A percentile compares a stretch with the other conserved stretches of the same genome.
Evolutionary conservation across 805 yeast species (phyloP).

Genomic region (Candida hispaniensis): DNA sequence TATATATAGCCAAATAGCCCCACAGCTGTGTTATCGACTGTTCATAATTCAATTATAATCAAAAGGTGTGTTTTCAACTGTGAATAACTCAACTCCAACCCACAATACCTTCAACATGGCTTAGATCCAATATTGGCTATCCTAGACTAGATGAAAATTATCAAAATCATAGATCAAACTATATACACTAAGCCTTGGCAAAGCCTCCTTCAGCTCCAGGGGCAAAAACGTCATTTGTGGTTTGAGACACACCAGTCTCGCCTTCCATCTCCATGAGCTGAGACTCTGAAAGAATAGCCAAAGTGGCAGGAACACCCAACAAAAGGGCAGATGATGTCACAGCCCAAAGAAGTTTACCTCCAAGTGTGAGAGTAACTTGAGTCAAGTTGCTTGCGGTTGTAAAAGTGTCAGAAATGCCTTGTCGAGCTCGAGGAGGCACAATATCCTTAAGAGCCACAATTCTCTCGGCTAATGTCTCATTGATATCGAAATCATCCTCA

Average conservation of each 20-base stretch:
- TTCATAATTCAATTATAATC: no score
- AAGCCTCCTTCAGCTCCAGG: conserved; percentile 31
- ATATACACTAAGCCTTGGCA: no score
- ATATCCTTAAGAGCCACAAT: conserved; percentile 84
- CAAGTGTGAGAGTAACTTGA: conserved; percentile 42
- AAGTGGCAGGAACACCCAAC: conserved; percentile 84
- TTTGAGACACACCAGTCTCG: conserved; percentile 49
- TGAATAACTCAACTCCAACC: no score
- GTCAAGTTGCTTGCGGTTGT: conserved; percentile 29
- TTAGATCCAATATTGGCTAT: no score
- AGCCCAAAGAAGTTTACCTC: conserved; percentile 78
- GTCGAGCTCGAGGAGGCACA: conserved; percentile 78
- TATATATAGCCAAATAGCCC: no score
- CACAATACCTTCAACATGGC: no score
- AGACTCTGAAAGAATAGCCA: conserved; percentile 83
- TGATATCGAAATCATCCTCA: conserved; percentile 63
- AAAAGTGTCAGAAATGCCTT: conserved; percentile 31
- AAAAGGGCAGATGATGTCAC: conserved; percentile 72
- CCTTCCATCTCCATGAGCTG: conserved; percentile 91
- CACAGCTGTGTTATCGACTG: no score
- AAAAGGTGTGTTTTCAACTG: no score
- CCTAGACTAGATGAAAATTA: no score
- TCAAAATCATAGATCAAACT: no score
- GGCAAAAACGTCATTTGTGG: conserved; percentile 27
- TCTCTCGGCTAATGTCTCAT: conserved; percentile 82